Evolutionary conservation across 176 grass and related monocot species (phyloP), one percentile per base, ranked within the genome.

Genomic region (Eleusine coracana): DNA sequence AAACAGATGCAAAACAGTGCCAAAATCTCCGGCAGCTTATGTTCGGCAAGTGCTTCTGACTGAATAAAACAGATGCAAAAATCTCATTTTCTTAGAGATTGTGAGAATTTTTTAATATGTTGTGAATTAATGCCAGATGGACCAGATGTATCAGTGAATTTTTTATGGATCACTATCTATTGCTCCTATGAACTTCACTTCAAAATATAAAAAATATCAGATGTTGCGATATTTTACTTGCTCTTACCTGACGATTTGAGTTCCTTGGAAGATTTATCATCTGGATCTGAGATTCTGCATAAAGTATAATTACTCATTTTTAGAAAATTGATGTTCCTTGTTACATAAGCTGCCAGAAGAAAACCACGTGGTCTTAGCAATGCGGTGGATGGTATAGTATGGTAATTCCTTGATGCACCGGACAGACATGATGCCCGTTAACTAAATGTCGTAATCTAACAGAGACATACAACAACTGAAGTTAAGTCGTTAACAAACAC

Each of bases 181-280:
- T 58, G 25, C 20, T 41, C 3, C 17, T 23, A 44, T 40, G 37
- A 68, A 42, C 31, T 81, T 80, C 21, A 25, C 49, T 66, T 55
- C 40, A 71, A 79, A 77, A 56, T 51, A 83, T 13, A 76, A 1
- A 36, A 64, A 10, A 58, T 81, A 38, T 64, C 25, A 71, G 23
- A 65, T 13, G 8, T 38, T 2, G 13, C 3, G 63, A 72, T 61
- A 79, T 20, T 39, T n/a, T 39, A 50, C 12, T 17, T 81, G 25
- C 63, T 82, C 77, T 80, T 84, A 95, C 96, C 76, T 84, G 75
- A 72, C 55, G 88, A 80, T 82, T 90, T 50, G 70, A 68, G 39
- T 89, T 94, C 44, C 82, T 77, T 52, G 90, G 92, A 87, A 89
- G 80, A 80, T 95, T 87, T 79, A 92, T 73, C 20, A 93, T 87